A percentile compares a stretch with the other conserved stretches of the same genome.
Evolutionary conservation across 306 rosid species (phyloP).

Genomic region (Castanea crenata): DNA sequence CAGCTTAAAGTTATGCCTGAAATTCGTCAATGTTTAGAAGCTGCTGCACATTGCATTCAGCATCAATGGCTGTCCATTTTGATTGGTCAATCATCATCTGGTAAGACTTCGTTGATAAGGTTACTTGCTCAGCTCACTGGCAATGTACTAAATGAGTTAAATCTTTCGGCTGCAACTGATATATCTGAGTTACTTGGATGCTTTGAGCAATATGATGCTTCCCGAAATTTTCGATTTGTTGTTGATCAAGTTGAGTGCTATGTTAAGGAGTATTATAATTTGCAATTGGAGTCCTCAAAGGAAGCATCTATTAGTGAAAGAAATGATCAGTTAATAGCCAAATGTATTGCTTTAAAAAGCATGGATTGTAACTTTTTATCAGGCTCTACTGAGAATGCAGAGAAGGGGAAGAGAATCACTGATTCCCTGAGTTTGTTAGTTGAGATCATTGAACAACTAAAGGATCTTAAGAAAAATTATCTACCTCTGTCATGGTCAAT

Average conservation of each 20-base stretch:
- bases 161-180: slow-evolving; percentile 92
- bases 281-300: slow-evolving; percentile 40
- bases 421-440: slow-evolving; percentile 47
- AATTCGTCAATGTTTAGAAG: slow-evolving; percentile 78
- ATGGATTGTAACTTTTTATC: slow-evolving; percentile 37
- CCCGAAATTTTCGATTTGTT: slow-evolving; percentile 55
- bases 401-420: slow-evolving; percentile 45
- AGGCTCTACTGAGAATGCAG: slow-evolving; percentile 30
- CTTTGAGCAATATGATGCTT: slow-evolving; percentile 84
- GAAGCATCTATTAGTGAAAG: slow-evolving; percentile 31
- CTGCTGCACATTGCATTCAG: slow-evolving; percentile 75
- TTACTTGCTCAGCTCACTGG: slow-evolving; percentile 85
- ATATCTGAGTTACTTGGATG: slow-evolving; percentile 92
- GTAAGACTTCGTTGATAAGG: slow-evolving; percentile 84
- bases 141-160: slow-evolving; percentile 72
- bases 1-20: slow-evolving; percentile 63
- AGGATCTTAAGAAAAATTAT: slow-evolving; percentile 28
- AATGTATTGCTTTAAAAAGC: slow-evolving; percentile 54
- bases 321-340: slow-evolving; percentile 30
- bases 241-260: slow-evolving; percentile 54
- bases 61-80: slow-evolving; percentile 89
- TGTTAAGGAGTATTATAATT: slow-evolving; percentile 54
- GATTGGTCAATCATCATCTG: slow-evolving; percentile 81
- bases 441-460: slow-evolving; percentile 58
- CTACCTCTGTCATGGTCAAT: slow-evolving; percentile 37